Evolutionary conservation across 2,329 filamentous ascomycete species (phyloP), one percentile per base, ranked within the genome.

Genomic region (Diaporthe velutina): DNA sequence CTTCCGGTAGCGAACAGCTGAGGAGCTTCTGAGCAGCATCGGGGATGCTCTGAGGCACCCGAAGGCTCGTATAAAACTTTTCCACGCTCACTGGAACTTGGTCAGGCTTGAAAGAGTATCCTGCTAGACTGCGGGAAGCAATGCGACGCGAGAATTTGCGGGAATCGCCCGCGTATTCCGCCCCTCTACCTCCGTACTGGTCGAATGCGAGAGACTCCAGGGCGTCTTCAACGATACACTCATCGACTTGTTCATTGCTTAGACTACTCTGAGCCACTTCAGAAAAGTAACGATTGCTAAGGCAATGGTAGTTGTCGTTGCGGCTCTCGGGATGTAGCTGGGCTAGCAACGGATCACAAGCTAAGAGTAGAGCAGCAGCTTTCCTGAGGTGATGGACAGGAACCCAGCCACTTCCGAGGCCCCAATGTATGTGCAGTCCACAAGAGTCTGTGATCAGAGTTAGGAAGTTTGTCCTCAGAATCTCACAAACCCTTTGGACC

Each of bases 371-470:
- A 15, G 64, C 64, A 52, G 64, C 42, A 17, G 33, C 25, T n/a
- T 50, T 52, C 15, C 64, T 30, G 25, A 68, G 42, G 9, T 52
- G 13, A 12, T 35, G 30, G 17, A 68, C 25, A 12, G 45, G 10
- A 15, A 68, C 35, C 25, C 28, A 50, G 19, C 12, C 12, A 1
- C 13, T n/a, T 5, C 42, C 64, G 4, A 35, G 42, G 7, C 64
- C 64, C 17, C 50, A 68, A 22, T 68, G 64, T 22, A 68, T 35
- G 22, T 68, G 64, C 64, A 68, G 25, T 30, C 42, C 64, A 10
- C 64, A 68, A 5, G 28, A 50, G 13, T 28, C 22, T 22, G 64
- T n/a, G 9, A 35, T 68, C 28, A 68, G 30, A n/a, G 35, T 17
- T 19, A 30, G 8, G 13, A 48, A 68, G 15, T 50, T 22, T 7